Evolutionary conservation across 176 grass and related monocot species (phyloP), one percentile per base, ranked within the genome.

Genomic region (Oryza meyeriana): DNA sequence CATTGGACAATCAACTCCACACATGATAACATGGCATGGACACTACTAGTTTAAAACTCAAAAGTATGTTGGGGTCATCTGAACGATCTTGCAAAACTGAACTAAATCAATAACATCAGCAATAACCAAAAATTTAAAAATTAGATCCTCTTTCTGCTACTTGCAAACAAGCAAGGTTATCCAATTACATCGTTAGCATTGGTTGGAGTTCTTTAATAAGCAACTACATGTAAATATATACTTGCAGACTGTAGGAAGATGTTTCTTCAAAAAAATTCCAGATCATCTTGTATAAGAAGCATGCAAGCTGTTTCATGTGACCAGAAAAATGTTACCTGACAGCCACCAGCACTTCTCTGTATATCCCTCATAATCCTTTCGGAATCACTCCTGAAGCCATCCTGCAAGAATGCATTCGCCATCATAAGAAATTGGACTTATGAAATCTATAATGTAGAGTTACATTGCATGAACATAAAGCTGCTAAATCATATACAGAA

Each of bases 291-390:
- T 72, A 75, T 3, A 79, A 79, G 69, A 40, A 32, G 52, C 64
- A 85, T 42, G 5, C 24, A 48, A 66, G 80, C 33, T 79, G 20
- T 83, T 88, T 57, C 30, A 69, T 48, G 38, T 8, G 33, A 70
- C 6, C 16, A 71, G 74, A 38, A 66, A 74, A 76, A 72, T 75
- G 61, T 84, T 73, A 99, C 96, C 92, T 98, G 95, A n/a, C 92
- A 98, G 52, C 86, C 86, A 74, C 86, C 88, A 25, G 72, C 76
- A 22, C 68, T 89, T 85, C 68, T 89, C 90, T 77, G 86, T 84
- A 98, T 91, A 61, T 98, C 95, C 76, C 78, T 98, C 88, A 94
- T 87, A 10, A 98, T 94, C 76, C 81, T 98, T 85, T 95, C 92
- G 40, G 95, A 98, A 85, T 94, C 92, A 82, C 84, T 64, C 84